Evolutionary conservation across 2,329 filamentous ascomycete species (phyloP).

Genomic region (Hypoxylon sp.): DNA sequence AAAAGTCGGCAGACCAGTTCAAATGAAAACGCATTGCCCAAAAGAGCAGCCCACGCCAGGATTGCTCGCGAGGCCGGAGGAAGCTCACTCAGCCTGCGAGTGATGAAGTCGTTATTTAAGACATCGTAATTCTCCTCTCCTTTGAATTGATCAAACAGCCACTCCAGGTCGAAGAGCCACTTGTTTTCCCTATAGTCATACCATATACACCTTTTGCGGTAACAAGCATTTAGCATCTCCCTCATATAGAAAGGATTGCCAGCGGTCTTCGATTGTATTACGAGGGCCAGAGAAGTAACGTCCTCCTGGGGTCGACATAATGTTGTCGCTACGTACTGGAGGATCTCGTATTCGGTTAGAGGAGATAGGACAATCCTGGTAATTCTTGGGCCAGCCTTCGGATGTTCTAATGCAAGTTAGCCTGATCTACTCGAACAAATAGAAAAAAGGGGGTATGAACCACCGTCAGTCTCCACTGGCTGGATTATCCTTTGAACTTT

Average conservation of each 20-base stretch:
- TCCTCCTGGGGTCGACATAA: conserved; percentile 81
- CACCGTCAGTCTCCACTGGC: conserved; percentile 68
- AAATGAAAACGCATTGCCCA: conserved; percentile 89
- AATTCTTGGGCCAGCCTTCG: conserved; percentile 66
- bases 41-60: conserved; percentile 86
- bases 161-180: conserved; percentile 90
- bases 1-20: conserved; percentile 83
- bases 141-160: conserved; percentile 87
- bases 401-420: conserved; percentile 57
- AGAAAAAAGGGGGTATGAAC: conserved; percentile 19
- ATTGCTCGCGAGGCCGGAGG: conserved; percentile 81
- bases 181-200: conserved; percentile 87
- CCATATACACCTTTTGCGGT: conserved; percentile 89
- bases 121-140: conserved; percentile 83
- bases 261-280: conserved; percentile 88
- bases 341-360: conserved; percentile 83
- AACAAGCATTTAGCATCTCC: conserved; percentile 89
- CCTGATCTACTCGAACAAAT: background rate
- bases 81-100: conserved; percentile 81
- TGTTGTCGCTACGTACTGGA: conserved; percentile 85
- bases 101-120: conserved; percentile 86
- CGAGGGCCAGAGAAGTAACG: conserved; percentile 81
- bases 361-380: conserved; percentile 81
- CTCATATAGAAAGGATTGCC: conserved; percentile 94
- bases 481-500: conserved; percentile 69